Evolutionary conservation across 495 filamentous ascomycete species (phyloP), one percentile per base, ranked within the genome.

Genomic region (Trichoderma virens): DNA sequence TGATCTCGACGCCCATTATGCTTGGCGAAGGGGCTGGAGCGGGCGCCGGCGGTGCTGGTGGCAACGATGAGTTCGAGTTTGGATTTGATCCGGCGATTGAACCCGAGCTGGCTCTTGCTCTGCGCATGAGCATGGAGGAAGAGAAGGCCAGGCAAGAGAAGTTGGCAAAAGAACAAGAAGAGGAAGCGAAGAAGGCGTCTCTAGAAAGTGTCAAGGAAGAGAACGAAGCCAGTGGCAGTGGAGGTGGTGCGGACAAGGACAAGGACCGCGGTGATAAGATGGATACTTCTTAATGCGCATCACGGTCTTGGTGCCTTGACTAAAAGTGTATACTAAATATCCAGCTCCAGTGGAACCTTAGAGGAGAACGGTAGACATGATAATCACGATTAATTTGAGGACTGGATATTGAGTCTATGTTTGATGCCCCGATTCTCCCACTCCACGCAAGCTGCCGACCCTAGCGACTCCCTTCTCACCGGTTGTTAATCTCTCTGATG

Each of bases 51-150:
- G 77, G 70, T 7, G 72, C 72, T 31, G 81, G 78, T 25, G 83
- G 76, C 39, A 85, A 82, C 5, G 86, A 83, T 60, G 86, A 82
- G 20, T 88, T 82, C 59, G 83, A 89, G 74, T 95, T 87, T 77
- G 90, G 83, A 69, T 88, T 90, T 73, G 90, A 88, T 80, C 92
- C 83, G 65, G 89, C 83, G 73, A 80, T 86, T 64, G 94, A 98
- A 73, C 94, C 94, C 32, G 94, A 98, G 73, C 74, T 98, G 73
- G 94, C 94, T 2, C 83, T 98, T 63, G 94, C 95, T n/a, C 80
- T 98, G 72, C 85, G 94, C 65, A 93, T 99, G 90, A 96, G 91
- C 72, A 89, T 95, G 84, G 95, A 99, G 74, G 95, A 98, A 71
- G 94, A 77, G 82, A 95, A 94, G 82, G 91, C 90, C 65, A 80